Conservation (phyloP, 2,329 filamentous ascomycete genomes). For the Zasmidium cellare region DNA sequence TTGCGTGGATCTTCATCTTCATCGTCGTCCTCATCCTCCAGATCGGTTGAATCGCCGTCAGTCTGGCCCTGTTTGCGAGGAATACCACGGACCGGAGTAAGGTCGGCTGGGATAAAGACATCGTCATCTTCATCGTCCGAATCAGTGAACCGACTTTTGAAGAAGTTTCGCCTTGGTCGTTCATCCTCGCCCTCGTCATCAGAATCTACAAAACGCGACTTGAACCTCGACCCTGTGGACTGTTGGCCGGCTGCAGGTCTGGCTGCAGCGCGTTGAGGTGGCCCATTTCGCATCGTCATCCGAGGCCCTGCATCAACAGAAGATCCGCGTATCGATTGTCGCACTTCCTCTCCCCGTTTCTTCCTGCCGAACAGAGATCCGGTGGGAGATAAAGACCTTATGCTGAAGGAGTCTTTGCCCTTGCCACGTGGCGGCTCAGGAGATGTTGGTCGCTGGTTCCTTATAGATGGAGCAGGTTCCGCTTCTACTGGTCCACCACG, state of each 20-base stretch:
- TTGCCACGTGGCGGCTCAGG: conserved; percentile 32
- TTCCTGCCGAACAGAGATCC: conserved; percentile 51
- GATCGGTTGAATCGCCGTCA: conserved; percentile 58
- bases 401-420: conserved; percentile 50
- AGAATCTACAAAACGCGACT: conserved; percentile 67
- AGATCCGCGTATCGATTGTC: conserved; percentile 28
- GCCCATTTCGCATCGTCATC: conserved; percentile 22
- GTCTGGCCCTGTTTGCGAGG: conserved; percentile 56
- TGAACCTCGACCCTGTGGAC: conserved; percentile 30
- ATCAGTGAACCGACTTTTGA: conserved; percentile 51
- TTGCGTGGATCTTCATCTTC: conserved; percentile 35
- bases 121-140: conserved; percentile 57
- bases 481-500: conserved; percentile 50
- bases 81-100: conserved; percentile 60
- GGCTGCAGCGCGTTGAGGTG: conserved; percentile 9
- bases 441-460: conserved; percentile 39
- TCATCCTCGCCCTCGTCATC: conserved; percentile 58
- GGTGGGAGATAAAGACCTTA: conserved; percentile 69
- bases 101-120: conserved; percentile 35
- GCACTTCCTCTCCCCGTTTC: conserved; percentile 25
- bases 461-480: conserved; percentile 28
- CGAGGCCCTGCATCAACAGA: conserved; percentile 24
- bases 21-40: conserved; percentile 47
- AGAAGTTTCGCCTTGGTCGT: conserved; percentile 25
- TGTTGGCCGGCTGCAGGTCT: conserved; percentile 10